Evolutionary conservation across 257 asterid species (phyloP), one percentile per base, ranked within the genome.

Genomic region (Penstemon davidsonii): DNA sequence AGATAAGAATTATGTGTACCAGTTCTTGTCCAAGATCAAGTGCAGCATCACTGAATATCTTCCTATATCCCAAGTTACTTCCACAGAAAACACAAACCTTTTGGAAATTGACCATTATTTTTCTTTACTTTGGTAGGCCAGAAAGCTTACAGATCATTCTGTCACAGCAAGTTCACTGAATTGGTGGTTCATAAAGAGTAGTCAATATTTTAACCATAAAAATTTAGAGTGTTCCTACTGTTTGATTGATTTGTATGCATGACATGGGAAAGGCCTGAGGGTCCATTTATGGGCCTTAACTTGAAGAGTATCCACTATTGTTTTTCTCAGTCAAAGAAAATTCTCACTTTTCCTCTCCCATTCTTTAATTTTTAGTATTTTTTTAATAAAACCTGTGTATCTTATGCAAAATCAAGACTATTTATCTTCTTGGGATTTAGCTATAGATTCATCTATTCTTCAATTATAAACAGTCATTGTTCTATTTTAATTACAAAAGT

Each of bases 71-170:
- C 8, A 78, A 56, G 73, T 75, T 86, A 50, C 92, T 86, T 36
- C 92, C 92, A 70, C 89, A 83, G 75, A 81, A 86, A 25, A 86
- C 93, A 69, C 93, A 86, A 62, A 86, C 81, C 78, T 77, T 86
- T 74, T 77, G 80, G 78, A 84, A 84, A n/a, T 80, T 80, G 5
- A 73, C 76, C 86, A 80, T 85, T 51, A 3, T 53, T 39, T 57
- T 43, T 55, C 50, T 4, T 38, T 18, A 41, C 45, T 52, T 40
- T 54, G 15, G 49, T 40, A 37, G 40, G 62, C 46, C 42, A 10
- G 33, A 55, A 18, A 66, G 66, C 71, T 67, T 56, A 44, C 18
- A 73, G 70, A 38, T 25, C 19, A 25, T 64, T 45, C 38, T 62
- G 15, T 43, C 6, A 18, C 54, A 42, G n/a, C 68, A 60, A 52